A percentile compares a stretch with the other conserved stretches of the same genome.
Conservation (phyloP, 805 yeast genomes). For the Wickerhamiella occidentalis region DNA sequence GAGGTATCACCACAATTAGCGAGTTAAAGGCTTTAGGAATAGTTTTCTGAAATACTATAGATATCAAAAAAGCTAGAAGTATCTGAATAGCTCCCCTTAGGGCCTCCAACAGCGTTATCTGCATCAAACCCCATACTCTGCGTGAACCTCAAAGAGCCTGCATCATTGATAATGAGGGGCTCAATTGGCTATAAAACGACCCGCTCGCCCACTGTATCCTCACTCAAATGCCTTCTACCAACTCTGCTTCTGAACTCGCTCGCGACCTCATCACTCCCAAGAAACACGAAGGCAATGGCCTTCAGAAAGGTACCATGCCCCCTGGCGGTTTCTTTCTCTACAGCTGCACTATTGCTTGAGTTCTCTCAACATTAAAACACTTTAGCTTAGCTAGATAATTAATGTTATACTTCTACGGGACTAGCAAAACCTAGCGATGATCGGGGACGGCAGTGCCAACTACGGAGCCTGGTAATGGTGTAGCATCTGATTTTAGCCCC, state of each 20-base stretch:
- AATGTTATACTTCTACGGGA: too few relatives aligned
- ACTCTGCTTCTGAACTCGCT: conserved; percentile 1
- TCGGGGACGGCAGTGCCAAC: too few relatives aligned
- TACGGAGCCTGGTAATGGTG: too few relatives aligned
- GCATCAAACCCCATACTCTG: background rate
- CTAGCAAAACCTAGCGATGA: too few relatives aligned
- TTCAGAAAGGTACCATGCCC: background rate
- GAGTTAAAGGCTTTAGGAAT: too few relatives aligned
- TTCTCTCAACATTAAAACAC: too few relatives aligned
- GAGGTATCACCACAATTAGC: background rate
- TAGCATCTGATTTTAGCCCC: too few relatives aligned
- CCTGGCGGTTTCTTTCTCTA: background rate
- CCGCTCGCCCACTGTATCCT: background rate
- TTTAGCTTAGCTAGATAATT: too few relatives aligned
- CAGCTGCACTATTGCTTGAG: background rate
- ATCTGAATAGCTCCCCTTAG: too few relatives aligned
- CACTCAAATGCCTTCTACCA: background rate
- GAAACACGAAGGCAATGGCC: background rate
- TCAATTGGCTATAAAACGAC: background rate
- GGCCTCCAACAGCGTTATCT: too few relatives aligned
- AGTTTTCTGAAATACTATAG: background rate
- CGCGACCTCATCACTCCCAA: conserved; percentile 4
- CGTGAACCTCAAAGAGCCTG: background rate
- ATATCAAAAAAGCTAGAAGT: too few relatives aligned
- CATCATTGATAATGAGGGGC: background rate